phyloP scores from a whole-genome alignment of 495 filamentous ascomycete species.

The Acidiella bohemica region DNA sequence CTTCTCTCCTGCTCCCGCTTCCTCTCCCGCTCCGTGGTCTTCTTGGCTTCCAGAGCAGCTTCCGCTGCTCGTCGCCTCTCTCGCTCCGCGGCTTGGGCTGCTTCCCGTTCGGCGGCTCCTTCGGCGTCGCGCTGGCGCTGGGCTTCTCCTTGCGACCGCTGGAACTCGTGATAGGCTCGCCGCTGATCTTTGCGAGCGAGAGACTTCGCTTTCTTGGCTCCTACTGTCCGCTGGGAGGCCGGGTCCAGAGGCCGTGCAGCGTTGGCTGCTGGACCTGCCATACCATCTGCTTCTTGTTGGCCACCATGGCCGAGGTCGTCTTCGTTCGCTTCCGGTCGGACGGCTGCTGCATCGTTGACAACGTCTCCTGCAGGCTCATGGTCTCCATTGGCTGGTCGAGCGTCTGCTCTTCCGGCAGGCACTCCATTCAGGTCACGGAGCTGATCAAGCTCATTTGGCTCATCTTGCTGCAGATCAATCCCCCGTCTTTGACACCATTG shows the following conservation, averaged over 20 bases:
- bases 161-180: constrained; percentile 37
- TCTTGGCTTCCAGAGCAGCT: constrained; percentile 27
- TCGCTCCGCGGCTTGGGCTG: constrained; percentile 28
- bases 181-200: constrained; percentile 36
- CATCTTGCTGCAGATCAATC: neutral
- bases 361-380: neutral
- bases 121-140: constrained; percentile 26
- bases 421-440: neutral
- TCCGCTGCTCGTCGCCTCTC: constrained; percentile 29
- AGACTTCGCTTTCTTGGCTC: constrained; percentile 37
- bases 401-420: too few species aligned
- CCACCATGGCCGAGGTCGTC: constrained; percentile 3
- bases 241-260: too few species aligned
- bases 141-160: constrained; percentile 30
- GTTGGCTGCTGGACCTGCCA: too few species aligned
- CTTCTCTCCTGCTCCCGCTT: constrained; percentile 9
- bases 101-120: constrained; percentile 29
- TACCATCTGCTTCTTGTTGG: neutral
- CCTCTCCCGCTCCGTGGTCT: constrained; percentile 12
- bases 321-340: neutral
- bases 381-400: neutral
- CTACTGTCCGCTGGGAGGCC: too few species aligned
- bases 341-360: neutral
- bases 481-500: constrained; percentile 5
- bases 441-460: neutral